Evolutionary conservation across 2,329 filamentous ascomycete species (phyloP).

Genomic region (Colletotrichum australisinense): DNA sequence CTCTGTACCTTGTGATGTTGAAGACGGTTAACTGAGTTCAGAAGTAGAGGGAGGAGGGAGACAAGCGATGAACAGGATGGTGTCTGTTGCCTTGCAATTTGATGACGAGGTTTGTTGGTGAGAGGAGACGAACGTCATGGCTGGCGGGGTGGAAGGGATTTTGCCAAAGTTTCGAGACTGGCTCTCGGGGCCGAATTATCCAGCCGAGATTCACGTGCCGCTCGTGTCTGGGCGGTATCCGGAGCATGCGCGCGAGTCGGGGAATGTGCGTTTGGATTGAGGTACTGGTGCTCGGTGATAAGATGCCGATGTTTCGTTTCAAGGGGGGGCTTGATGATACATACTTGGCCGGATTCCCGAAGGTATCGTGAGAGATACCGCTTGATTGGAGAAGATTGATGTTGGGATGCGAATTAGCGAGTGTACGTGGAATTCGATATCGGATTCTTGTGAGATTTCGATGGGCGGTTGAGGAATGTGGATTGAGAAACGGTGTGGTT

Average conservation of each 20-base stretch:
- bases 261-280: not conserved
- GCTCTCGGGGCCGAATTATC: not conserved
- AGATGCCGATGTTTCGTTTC: not conserved
- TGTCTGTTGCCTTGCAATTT: too few relatives aligned
- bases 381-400: not conserved
- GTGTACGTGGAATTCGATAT: not conserved
- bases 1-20: too few relatives aligned
- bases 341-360: not conserved
- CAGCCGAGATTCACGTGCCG: not conserved
- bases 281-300: not conserved
- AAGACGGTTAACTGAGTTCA: too few relatives aligned
- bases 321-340: not conserved
- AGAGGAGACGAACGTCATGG: too few relatives aligned
- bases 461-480: not conserved
- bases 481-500: not conserved
- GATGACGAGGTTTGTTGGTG: too few relatives aligned
- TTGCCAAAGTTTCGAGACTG: not conserved
- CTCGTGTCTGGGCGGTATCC: not conserved
- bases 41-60: too few relatives aligned
- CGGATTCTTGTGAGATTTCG: not conserved
- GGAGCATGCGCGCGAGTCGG: not conserved
- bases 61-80: too few relatives aligned
- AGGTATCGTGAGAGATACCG: not conserved
- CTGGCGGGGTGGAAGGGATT: not conserved
- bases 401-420: not conserved